Base-by-base conservation (phyloP, 495 filamentous ascomycete species). In the Daldinia concentrica region DNA sequence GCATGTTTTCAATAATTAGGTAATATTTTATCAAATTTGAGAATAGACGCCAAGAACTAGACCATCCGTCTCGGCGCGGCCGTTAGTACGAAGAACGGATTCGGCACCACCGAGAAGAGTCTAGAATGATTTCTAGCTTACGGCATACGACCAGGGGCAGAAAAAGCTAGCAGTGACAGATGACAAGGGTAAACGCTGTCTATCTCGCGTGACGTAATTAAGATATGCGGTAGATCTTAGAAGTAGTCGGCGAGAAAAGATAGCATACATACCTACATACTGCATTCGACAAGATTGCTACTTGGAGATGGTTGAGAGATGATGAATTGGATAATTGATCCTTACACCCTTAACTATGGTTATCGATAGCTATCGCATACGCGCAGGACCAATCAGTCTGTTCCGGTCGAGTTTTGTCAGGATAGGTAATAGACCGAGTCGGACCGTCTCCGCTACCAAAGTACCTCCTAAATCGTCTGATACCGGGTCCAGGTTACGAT, bases 401-500 rank as follows among this genome's bases (percentile, higher is more conserved):
- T 12, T 4, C 7, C 41, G 17, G 8, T 39, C 52, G 32, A 26
- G 52, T 12, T 39, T 52, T 24, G 36, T 34, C 32, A 29, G 30
- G 24, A 41, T 24, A 36, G 34, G 34, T 36, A 55, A 59, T 62
- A 63, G 62, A 66, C 71, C 71, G 71, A 73, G 52, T 73, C 71
- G 71, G 71, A 69, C 71, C 71, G 65, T 73, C 70, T 73, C 45
- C 63, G 62, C 41, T 68, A 29, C 58, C 55, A 39, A 56, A 52
- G 41, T 51, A 34, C 39, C 17, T 37, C 3, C 1, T 37, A 58
- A 19, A 19, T 36, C 14, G 39, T 41, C 4, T 41, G 54, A n/a
- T 32, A 17, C 58, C 36, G 24, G 45, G 41, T 7, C 39, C n/a
- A 17, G 27, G 27, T 29, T 29, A 29, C 4, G 27, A 29, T 6